A percentile compares a stretch with the other conserved stretches of the same genome.
These are phyloP conservation scores for Cicer cuneatum DNA, from an alignment of 306 rosid genomes.

Conservation along the genomic window DNA sequence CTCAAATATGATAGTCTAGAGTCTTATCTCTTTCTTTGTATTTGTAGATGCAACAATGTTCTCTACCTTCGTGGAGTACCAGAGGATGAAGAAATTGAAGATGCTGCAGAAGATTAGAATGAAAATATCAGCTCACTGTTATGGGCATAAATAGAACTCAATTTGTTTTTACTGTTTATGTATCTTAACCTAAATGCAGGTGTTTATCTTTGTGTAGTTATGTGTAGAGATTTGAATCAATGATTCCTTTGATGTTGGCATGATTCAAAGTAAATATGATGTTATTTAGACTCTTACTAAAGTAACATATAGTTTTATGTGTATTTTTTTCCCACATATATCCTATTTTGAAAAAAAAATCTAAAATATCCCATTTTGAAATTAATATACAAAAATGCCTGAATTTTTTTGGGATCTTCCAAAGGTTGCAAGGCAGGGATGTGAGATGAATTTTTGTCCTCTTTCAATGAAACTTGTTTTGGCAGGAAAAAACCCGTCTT, in stretches of 20 bases:
- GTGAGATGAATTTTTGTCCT: no score
- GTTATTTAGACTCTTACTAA: neutral
- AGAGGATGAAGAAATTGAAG: constrained; percentile 96
- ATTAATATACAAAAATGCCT: no score
- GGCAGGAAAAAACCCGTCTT: no score
- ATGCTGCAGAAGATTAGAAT: constrained; percentile 74
- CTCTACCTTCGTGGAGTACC: constrained; percentile 96
- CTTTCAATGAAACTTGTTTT: no score
- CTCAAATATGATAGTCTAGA: neutral
- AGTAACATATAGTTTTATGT: neutral
- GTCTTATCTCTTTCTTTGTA: constrained; percentile 27
- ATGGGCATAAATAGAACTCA: constrained; percentile 23
- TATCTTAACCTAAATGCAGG: constrained; percentile 13
- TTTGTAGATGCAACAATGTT: constrained; percentile 89
- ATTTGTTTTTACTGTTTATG: constrained; percentile 10
- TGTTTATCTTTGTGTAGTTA: constrained; percentile 35
- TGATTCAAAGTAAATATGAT: neutral
- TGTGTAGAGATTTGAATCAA: constrained; percentile 42
- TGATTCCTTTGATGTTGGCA: constrained; percentile 12
- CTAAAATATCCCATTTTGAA: no score
- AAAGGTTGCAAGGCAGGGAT: no score
- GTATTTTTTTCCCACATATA: no score
- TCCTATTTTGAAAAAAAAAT: no score
- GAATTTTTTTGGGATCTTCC: no score
- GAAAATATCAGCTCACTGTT: constrained; percentile 33